Percentiles rank a stretch among this genome's conserved stretches.
phyloP scores from a whole-genome alignment of 805 yeast species.

The Wickerhamomyces ciferrii region DNA sequence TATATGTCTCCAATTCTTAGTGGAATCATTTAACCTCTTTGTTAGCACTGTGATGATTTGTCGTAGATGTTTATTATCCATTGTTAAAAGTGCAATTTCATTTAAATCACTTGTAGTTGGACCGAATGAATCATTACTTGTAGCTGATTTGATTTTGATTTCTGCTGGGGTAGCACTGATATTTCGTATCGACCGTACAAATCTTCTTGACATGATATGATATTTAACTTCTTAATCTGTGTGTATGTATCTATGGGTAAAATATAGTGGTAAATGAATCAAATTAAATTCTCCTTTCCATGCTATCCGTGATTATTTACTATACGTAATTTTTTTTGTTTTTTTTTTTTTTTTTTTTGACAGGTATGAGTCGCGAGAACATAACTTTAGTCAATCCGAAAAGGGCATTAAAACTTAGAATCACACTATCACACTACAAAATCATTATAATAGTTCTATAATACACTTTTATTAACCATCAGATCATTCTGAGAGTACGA shows the following conservation, averaged over 20 bases:
- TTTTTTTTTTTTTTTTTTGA: not conserved
- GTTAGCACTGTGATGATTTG: conserved; percentile 34
- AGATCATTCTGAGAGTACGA: not conserved
- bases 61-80: conserved; percentile 30
- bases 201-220: conserved; percentile 17
- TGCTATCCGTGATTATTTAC: not conserved
- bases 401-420: no score
- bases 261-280: not conserved
- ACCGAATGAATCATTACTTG: conserved; percentile 48
- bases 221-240: not conserved
- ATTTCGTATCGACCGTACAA: conserved; percentile 27
- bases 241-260: no score
- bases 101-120: conserved; percentile 52
- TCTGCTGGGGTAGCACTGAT: conserved; percentile 24
- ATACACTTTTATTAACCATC: not conserved
- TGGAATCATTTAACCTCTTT: conserved; percentile 31
- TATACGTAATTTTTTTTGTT: no score
- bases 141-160: conserved; percentile 37
- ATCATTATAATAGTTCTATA: no score
- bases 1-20: conserved; percentile 31
- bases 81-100: conserved; percentile 44
- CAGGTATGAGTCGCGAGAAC: no score
- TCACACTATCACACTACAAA: no score
- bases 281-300: not conserved
- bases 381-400: no score